Evolutionary conservation across 2,329 filamentous ascomycete genomes (phyloP).

Genomic region (Trichoderma citrinoviride): DNA sequence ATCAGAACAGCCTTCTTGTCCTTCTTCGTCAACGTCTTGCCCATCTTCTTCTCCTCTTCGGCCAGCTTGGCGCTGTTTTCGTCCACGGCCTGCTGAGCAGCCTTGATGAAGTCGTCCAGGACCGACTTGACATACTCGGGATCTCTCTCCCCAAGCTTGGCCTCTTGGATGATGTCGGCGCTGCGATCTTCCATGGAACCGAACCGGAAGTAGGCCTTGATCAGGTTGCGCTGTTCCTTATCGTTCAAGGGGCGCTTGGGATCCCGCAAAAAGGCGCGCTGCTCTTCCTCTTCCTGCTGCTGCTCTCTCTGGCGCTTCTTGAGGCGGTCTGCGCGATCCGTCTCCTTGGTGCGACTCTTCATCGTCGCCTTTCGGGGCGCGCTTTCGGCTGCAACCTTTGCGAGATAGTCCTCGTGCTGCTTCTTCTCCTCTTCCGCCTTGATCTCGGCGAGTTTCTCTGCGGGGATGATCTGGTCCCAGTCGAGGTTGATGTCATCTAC

Average conservation of each 20-base stretch:
- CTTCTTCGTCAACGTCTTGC: constrained; percentile 88
- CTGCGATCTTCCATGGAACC: constrained; percentile 85
- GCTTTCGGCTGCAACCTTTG: constrained; percentile 78
- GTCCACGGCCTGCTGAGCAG: constrained; percentile 58
- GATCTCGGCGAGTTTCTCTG: constrained; percentile 83
- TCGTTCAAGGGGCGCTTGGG: constrained; percentile 87
- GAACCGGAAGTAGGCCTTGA: constrained; percentile 86
- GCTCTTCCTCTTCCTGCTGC: constrained; percentile 68
- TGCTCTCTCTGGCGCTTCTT: constrained; percentile 66
- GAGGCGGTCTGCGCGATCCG: constrained; percentile 62
- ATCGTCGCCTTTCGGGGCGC: constrained; percentile 73
- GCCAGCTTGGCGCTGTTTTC: constrained; percentile 69
- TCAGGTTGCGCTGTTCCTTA: constrained; percentile 89
- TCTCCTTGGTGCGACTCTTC: constrained; percentile 55
- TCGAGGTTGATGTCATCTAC: constrained; percentile 76
- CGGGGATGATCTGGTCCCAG: constrained; percentile 98
- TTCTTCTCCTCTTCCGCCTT: constrained; percentile 86
- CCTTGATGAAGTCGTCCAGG: constrained; percentile 68
- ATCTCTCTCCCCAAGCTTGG: constrained; percentile 80
- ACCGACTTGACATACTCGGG: constrained; percentile 72
- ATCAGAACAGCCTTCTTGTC: constrained; percentile 97
- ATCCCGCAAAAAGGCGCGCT: constrained; percentile 71
- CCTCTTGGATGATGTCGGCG: constrained; percentile 83
- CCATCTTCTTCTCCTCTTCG: constrained; percentile 76
- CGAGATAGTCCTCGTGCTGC: constrained; percentile 78